These are phyloP conservation scores for Aspergillus egyptiacus DNA, from an alignment of 495 filamentous ascomycete genomes.

Conservation along the genomic window DNA sequence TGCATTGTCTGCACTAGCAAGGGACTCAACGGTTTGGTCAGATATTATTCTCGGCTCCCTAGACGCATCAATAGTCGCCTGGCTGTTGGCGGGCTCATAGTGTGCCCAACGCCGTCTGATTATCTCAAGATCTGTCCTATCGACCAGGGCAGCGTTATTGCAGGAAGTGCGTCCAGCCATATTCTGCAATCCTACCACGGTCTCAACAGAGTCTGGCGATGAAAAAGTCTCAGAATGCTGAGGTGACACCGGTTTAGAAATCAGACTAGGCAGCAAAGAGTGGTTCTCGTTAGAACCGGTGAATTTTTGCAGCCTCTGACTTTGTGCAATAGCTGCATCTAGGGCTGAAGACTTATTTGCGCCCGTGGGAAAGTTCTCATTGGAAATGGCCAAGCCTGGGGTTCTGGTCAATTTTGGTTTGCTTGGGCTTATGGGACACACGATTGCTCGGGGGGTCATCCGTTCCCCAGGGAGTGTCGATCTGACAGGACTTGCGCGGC, in stretches of 20 bases:
- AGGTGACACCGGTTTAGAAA: conserved; percentile 5
- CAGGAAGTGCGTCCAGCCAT: neutral
- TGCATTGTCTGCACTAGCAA: neutral
- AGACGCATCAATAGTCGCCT: too few relatives aligned
- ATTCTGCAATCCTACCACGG: neutral
- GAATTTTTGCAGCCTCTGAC: neutral
- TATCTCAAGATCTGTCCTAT: neutral
- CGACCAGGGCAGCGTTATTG: neutral
- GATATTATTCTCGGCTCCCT: neutral
- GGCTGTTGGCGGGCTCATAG: too few relatives aligned
- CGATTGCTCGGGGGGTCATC: neutral
- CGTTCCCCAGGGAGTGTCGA: neutral
- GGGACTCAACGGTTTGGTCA: neutral
- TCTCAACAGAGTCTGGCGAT: neutral
- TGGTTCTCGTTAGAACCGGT: neutral
- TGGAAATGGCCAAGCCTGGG: neutral
- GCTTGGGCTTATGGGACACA: neutral
- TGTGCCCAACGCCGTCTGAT: too few relatives aligned
- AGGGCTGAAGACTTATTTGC: neutral
- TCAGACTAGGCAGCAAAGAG: conserved; percentile 2
- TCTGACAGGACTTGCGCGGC: neutral
- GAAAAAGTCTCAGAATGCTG: neutral
- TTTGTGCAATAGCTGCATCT: neutral
- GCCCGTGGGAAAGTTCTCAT: neutral
- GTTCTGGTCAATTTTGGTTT: neutral